Evolutionary conservation across 495 filamentous ascomycete species (phyloP), one percentile per base, ranked within the genome.

Genomic region (Penicillium simplicissimum): DNA sequence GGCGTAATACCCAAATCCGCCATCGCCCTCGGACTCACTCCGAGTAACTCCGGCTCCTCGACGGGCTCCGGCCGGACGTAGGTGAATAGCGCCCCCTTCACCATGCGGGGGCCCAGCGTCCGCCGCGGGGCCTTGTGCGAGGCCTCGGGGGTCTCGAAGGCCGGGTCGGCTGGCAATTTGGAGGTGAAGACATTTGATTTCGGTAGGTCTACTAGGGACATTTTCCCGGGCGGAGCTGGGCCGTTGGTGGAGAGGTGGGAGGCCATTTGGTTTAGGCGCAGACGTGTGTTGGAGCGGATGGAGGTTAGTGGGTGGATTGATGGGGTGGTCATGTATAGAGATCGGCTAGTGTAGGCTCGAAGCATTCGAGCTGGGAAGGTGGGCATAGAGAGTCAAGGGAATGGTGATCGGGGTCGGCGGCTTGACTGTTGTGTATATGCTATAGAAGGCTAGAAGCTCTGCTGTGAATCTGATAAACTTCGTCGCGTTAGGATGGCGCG

Each of bases 181-280:
- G 84, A 85, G 5, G 90, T 97, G 76, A 97, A 97, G 57, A 79
- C 81, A 80, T 89, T 91, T 43, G 92, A 90, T 74, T 96, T 97
- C 25, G 90, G 91, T 38, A 98, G 80, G 11, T 91, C 87, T 52
- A 79, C 71, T 36, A 96, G 78, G 28, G 90, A 74, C 33, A 65
- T 34, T 15, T 34, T 52, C 53, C 72, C 71, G 57, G 57, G 52
- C 52, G 51, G 25, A 17, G 14, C 21, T 13, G n/a, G 59, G 55
- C 64, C 60, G 57, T 61, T 61, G 55, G 63, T 78, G 6, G 79
- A 81, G 21, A 86, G 48, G 65, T 87, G 84, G 23, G 81, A 76
- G 36, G 82, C 81, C 82, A 87, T 87, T 60, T 73, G 72, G 35
- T 42, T 43, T 31, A 78, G 61, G 48, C 72, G 70, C 52, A 55